Base-by-base conservation (phyloP, 2,329 filamentous ascomycete genomes). In the Trichophyton mentagrophytes region DNA sequence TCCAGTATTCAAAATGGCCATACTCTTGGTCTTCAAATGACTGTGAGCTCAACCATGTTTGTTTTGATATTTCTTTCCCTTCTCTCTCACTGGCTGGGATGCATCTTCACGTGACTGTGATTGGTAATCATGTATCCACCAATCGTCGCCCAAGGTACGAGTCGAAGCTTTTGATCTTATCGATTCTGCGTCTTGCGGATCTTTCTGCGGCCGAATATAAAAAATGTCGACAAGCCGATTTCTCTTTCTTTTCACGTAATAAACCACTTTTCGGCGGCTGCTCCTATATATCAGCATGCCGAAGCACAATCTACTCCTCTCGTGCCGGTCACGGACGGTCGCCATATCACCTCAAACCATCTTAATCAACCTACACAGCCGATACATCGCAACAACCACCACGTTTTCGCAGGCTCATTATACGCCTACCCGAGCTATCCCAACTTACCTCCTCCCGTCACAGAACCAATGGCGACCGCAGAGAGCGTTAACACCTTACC, bases 271-370 rank as follows among this genome's bases (percentile, higher is more conserved):
- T 51, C 1, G 25, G 46, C 46, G 11, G 9, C 27, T 27, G 38
- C 27, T 17, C 13, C 33, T 15, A 42, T 46, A 42, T 58, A 36
- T 7, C 36, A 38, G 30, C 57, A 74, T 74, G 72, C 68, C 70
- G 59, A 68, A 67, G 56, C 65, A 66, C 46, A 53, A 69, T 1
- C 44, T 72, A 33, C 66, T 67, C 20, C 66, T 68, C 11, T 64
- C 65, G 17, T 62, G 64, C 15, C 15, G 65, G 66, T 15, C 61
- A 63, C 20, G 67, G 69, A 36, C 67, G 65, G 57, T 47, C 20
- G 36, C 55, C 20, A 72, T 51, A 67, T 66, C 11, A 66, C 68
- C 22, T 33, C 15, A n/a, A 46, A 59, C 22, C 38, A n/a, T 53
- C 61, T 59, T 9, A 40, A 58, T n/a, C 57, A 60, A 36, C 30